Conservation (phyloP, 139 green algal species). For the Volvox reticuliferus region DNA sequence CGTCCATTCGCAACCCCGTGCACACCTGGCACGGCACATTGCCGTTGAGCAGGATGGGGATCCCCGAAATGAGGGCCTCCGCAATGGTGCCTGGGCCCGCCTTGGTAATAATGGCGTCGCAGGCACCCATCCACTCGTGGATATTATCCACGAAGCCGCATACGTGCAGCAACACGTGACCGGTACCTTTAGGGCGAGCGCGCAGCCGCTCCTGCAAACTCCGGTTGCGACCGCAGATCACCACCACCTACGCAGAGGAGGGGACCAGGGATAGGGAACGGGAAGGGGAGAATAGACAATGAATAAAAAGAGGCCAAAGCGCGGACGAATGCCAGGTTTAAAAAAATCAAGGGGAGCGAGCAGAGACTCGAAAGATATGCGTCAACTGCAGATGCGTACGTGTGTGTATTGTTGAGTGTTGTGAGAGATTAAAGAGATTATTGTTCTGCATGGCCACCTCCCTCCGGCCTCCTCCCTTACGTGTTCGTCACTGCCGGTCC, state of each 20-base stretch:
- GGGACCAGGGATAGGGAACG: background rate
- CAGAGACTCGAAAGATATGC: no score
- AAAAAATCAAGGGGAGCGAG: background rate
- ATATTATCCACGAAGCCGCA: slow-evolving; percentile 96
- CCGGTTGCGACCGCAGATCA: slow-evolving; percentile 96
- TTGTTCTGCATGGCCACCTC: no score
- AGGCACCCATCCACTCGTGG: slow-evolving; percentile 91
- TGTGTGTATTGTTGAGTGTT: no score
- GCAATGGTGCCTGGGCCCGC: slow-evolving; percentile 96
- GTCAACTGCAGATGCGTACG: no score
- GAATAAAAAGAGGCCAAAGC: background rate
- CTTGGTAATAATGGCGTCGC: slow-evolving; percentile 93
- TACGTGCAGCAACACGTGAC: slow-evolving; percentile 31
- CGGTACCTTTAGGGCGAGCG: slow-evolving; percentile 22
- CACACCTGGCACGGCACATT: slow-evolving; percentile 96
- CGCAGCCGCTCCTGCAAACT: slow-evolving; percentile 79
- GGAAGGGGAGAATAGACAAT: background rate
- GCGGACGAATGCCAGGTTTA: background rate
- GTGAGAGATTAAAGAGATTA: no score
- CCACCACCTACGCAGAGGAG: slow-evolving; percentile 70
- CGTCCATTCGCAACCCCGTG: background rate
- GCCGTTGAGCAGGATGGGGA: slow-evolving; percentile 97
- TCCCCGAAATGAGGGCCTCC: slow-evolving; percentile 94
- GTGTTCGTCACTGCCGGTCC: no score
- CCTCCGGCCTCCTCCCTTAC: no score